Evolutionary conservation across 2,329 filamentous ascomycete species (phyloP).

Genomic region (Macrophomina tecta): DNA sequence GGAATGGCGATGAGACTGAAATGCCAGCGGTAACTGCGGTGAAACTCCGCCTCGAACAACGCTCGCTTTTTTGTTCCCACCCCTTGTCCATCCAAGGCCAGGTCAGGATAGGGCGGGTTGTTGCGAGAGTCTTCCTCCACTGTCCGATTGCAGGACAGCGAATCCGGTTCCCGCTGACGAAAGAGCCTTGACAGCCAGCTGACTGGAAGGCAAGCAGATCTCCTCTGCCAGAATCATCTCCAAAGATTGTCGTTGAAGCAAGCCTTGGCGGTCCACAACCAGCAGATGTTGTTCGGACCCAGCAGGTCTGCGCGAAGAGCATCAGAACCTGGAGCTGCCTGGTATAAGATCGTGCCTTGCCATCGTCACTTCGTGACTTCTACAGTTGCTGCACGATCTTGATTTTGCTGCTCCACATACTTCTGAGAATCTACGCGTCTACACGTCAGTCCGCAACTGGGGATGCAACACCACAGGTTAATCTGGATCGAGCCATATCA

Average conservation of each 20-base stretch:
- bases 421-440: background rate
- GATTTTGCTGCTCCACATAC: conserved; percentile 1
- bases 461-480: background rate
- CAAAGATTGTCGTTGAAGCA: conserved; percentile 25
- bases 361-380: conserved; percentile 12
- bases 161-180: no score
- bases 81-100: conserved; percentile 4
- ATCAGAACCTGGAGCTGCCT: background rate
- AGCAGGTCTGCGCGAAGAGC: conserved; percentile 8
- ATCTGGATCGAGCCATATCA: background rate
- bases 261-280: conserved; percentile 6
- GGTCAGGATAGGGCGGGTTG: background rate
- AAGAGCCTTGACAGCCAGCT: conserved; percentile 1
- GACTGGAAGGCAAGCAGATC: conserved; percentile 15
- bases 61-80: background rate
- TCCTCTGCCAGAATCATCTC: background rate
- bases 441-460: background rate
- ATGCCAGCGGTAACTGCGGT: background rate
- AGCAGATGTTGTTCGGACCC: conserved; percentile 1
- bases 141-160: background rate
- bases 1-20: background rate
- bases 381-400: conserved; percentile 6
- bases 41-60: conserved; percentile 23
- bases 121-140: conserved; percentile 7
- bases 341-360: conserved; percentile 20